Evolutionary conservation across 192 early-diverging fungal species (phyloP).

Genomic region (Irineochytrium annulatum): DNA sequence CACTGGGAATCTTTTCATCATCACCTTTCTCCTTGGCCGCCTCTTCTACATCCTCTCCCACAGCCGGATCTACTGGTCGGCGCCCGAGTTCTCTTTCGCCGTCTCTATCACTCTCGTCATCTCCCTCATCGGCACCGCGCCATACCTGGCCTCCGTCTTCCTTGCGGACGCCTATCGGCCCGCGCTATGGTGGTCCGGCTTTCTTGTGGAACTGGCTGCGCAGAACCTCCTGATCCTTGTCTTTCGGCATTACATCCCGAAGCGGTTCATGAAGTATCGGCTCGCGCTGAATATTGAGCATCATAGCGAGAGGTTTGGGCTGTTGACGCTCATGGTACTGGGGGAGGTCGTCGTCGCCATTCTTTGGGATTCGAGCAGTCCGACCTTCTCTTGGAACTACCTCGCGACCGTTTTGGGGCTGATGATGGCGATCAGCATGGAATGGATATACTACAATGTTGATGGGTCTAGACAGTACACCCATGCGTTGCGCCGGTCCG

Average conservation of each 20-base stretch:
- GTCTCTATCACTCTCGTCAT: not conserved
- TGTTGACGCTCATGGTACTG: constrained; percentile 28
- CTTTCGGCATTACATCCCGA: not conserved
- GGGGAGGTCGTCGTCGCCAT: constrained; percentile 35
- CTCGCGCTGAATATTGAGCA: constrained; percentile 41
- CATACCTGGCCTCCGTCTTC: constrained; percentile 3
- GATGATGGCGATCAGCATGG: constrained; percentile 33
- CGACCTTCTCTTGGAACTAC: constrained; percentile 13
- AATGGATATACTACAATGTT: constrained; percentile 43
- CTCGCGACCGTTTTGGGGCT: constrained; percentile 30
- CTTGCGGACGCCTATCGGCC: not conserved
- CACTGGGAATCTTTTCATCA: constrained; percentile 8
- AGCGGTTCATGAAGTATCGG: constrained; percentile 6
- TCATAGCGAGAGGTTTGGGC: constrained; percentile 30
- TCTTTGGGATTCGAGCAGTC: constrained; percentile 16
- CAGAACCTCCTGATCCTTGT: not conserved
- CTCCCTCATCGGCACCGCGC: not conserved
- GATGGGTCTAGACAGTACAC: constrained; percentile 31
- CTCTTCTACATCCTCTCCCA: constrained; percentile 4
- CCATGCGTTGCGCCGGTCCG: constrained; percentile 31
- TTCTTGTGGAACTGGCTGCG: not conserved
- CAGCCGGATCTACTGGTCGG: constrained; percentile 1
- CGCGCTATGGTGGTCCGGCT: constrained; percentile 8
- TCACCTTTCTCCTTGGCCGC: not conserved
- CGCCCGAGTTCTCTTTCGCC: constrained; percentile 1